phyloP scores from a whole-genome alignment of 495 filamentous ascomycete genomes.

The Pyronema domesticum region DNA sequence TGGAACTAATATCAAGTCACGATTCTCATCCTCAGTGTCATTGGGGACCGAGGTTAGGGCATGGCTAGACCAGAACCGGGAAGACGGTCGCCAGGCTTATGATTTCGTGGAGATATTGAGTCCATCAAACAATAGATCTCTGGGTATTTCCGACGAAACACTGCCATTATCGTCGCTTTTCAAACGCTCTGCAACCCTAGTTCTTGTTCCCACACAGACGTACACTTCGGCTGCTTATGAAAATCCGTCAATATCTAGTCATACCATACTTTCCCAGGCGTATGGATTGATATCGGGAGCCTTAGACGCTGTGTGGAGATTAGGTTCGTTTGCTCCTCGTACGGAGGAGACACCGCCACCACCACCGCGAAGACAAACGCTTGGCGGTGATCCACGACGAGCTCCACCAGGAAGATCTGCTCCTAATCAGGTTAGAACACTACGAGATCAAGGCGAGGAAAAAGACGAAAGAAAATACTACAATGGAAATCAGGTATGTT shows the following conservation, averaged over 20 bases:
- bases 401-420: conserved; percentile 6
- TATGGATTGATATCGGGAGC: conserved; percentile 30
- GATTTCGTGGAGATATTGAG: conserved; percentile 71
- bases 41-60: conserved; percentile 49
- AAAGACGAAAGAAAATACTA: conserved; percentile 39
- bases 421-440: conserved; percentile 35
- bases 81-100: conserved; percentile 37
- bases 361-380: not conserved
- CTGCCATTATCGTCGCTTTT: conserved; percentile 45
- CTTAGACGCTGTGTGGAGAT: conserved; percentile 34
- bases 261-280: conserved; percentile 27
- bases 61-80: conserved; percentile 39
- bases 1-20: conserved; percentile 54
- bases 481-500: conserved; percentile 52
- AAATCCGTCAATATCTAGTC: conserved; percentile 7
- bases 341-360: conserved; percentile 8
- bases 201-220: conserved; percentile 52
- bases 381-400: not conserved
- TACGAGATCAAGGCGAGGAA: conserved; percentile 35
- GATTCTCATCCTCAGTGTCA: conserved; percentile 46
- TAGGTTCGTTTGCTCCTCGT: conserved; percentile 18
- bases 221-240: conserved; percentile 44
- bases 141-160: conserved; percentile 57
- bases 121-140: conserved; percentile 53
- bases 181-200: conserved; percentile 47